Evolutionary conservation across 140 eudicot genomes (phyloP).

Genomic region (Ambrosia hybrid): DNA sequence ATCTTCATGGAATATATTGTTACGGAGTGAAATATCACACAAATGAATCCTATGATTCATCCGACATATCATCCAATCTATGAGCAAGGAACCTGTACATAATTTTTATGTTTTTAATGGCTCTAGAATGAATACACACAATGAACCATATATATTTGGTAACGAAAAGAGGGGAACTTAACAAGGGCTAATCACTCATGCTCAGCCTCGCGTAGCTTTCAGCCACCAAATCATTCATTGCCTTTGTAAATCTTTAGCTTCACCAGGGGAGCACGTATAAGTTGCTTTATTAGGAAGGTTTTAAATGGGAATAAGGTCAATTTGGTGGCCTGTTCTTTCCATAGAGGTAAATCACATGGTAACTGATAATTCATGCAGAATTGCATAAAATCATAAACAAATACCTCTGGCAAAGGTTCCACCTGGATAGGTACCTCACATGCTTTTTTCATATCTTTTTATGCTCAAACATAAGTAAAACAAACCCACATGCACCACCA

Average conservation of each 20-base stretch:
- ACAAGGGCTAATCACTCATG: slow-evolving; percentile 4
- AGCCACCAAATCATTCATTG: background rate
- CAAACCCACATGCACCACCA: too few relatives aligned
- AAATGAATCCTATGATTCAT: background rate
- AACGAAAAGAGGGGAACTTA: background rate
- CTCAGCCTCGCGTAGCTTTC: background rate
- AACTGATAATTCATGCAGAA: background rate
- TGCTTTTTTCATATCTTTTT: too few relatives aligned
- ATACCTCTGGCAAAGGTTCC: background rate
- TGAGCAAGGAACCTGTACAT: background rate
- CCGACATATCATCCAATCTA: slow-evolving; percentile 12
- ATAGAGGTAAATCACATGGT: background rate
- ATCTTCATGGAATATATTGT: slow-evolving; percentile 11
- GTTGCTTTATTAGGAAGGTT: background rate
- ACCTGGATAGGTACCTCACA: background rate
- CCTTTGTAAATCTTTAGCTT: slow-evolving; percentile 1
- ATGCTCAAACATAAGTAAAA: too few relatives aligned
- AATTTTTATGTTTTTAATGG: background rate
- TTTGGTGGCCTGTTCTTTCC: background rate
- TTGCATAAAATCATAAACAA: background rate
- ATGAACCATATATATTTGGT: background rate
- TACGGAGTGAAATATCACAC: slow-evolving; percentile 4
- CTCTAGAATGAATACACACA: background rate
- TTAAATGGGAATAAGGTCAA: background rate
- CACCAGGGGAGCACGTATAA: background rate